Base-by-base conservation (phyloP, 1,139 yeast genomes). In the Spathaspora sp. region DNA sequence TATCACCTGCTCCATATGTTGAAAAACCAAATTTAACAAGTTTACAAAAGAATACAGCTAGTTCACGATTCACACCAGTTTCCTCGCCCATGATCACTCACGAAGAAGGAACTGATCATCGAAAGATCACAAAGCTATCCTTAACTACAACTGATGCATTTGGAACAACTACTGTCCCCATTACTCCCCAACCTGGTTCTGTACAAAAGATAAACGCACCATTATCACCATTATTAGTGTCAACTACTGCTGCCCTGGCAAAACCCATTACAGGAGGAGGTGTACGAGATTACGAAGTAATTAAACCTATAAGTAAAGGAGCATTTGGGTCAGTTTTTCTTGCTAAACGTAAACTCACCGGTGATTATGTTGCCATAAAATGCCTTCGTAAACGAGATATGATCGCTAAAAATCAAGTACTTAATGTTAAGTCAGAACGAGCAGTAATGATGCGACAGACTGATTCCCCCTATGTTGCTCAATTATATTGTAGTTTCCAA, bases 401-500 rank as follows among this genome's bases (percentile, higher is more conserved):
- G 98, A 84, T 93, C 53, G 95, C 96, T 2, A 93, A 93, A 65
- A 95, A 95, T 71, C 99, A 95, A 68, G 95, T 93, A 2, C 83
- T 90, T 41, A 93, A 95, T 61, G 97, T 95, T 39, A 87, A 87
- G 57, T 89, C 97, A 0, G 99, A 95, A 62, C 73, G 99, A 39
- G 97, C 97, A 0, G 95, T 93, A 23, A 86, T 95, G 93, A 93
- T 95, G 96, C 84, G 95, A 4, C 99, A 95, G 60, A 81, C 96
- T 2, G 95, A 90, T 55, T 87, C 95, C 38, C 96, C 97, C 0
- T 90, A 87, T 62, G 98, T 93, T 49, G 98, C 97, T 1, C 91
- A 87, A 58, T 72, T 95, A 37, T 89, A 84, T 61, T 87, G 86
- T 45, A 86, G 96, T 34, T 95, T 95, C 61, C 99, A 95, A 67